These are phyloP conservation scores for Zygosaccharomyces bisporus DNA, from an alignment of 805 yeast species.

Conservation along the genomic window DNA sequence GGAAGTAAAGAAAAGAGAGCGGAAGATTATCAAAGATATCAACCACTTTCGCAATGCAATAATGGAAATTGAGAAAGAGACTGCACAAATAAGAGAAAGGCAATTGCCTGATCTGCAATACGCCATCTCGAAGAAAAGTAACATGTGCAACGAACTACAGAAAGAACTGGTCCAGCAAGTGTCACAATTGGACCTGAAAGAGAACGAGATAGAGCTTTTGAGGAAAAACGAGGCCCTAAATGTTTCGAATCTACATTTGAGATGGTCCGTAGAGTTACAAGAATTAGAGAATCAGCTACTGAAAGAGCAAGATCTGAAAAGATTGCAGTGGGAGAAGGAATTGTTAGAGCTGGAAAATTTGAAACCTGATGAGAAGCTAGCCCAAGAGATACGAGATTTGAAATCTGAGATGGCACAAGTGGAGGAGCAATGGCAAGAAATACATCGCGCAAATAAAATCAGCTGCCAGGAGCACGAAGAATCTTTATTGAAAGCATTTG, in stretches of 20 bases:
- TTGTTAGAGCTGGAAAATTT: slow-evolving; percentile 26
- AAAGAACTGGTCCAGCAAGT: slow-evolving; percentile 21
- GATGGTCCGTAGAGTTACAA: slow-evolving; percentile 24
- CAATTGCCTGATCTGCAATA: slow-evolving; percentile 28
- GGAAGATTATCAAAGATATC: slow-evolving; percentile 32
- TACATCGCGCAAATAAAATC: slow-evolving; percentile 17
- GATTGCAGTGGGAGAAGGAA: slow-evolving; percentile 22
- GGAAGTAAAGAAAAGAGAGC: slow-evolving; percentile 32
- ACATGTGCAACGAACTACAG: slow-evolving; percentile 22
- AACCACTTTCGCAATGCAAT: slow-evolving; percentile 28
- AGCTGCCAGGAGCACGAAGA: slow-evolving; percentile 14
- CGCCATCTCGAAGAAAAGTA: slow-evolving; percentile 23
- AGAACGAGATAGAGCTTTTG: slow-evolving; percentile 20
- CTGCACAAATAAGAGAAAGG: slow-evolving; percentile 17
- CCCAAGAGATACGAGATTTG: slow-evolving; percentile 29
- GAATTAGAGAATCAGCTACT: slow-evolving; percentile 26
- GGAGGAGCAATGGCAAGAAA: slow-evolving; percentile 12
- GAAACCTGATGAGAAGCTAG: slow-evolving; percentile 33
- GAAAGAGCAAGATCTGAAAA: slow-evolving; percentile 17
- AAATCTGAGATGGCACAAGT: slow-evolving; percentile 25
- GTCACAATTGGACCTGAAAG: slow-evolving; percentile 19
- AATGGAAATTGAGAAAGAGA: slow-evolving; percentile 28
- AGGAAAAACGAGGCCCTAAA: slow-evolving; percentile 21
- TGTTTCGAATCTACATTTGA: slow-evolving; percentile 21
- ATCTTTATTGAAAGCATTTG: slow-evolving; percentile 23